Evolutionary conservation across 106 monocot species (phyloP), one percentile per base, ranked within the genome.

Genomic region (Gastrodia elata): DNA sequence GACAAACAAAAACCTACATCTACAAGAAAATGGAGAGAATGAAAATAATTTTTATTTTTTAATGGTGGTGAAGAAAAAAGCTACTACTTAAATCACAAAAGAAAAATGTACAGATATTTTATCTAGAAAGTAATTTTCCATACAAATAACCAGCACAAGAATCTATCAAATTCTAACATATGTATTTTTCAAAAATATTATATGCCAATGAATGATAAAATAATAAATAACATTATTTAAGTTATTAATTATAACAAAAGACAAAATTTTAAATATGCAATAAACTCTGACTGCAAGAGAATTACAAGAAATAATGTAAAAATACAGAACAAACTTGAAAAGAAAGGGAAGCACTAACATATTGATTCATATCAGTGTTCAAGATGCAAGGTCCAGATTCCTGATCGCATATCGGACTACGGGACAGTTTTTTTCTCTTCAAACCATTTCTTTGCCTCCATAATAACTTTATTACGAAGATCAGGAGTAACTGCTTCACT

Each of bases 371-470:
- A 49, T 82, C 72, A 35, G 80, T 80, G 73, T 78, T 85, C 30
- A 85, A 72, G 41, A 49, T 75, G 76, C 85, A 85, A 76, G 83
- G 80, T 67, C 81, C 83, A 70, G 28, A 76, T 52, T 86, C 84
- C 36, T 68, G 20, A 68, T 74, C 59, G 68, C 71, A 68, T 73
- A 84, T 87, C n/a, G 82, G 75, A 25, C 70, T 73, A 68, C 80
- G 65, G 30, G 70, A 44, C 4, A 33, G 25, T 37, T 78, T 87
- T n/a, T 84, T 85, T 87, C 84, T 89, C 87, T 40, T 86, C 80
- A 37, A 89, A 49, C 88, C 91, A 89, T 76, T 87, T 88, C 70
- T 94, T 91, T 68, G 91, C 91, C 74, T 94, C 91, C 73, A 67
- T 77, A 22, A 94, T 73, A 75, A 84, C 94, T 64, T 73, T 70